These are phyloP conservation scores for Malus orientalis DNA, from an alignment of 306 rosid genomes.

Conservation along the genomic window DNA sequence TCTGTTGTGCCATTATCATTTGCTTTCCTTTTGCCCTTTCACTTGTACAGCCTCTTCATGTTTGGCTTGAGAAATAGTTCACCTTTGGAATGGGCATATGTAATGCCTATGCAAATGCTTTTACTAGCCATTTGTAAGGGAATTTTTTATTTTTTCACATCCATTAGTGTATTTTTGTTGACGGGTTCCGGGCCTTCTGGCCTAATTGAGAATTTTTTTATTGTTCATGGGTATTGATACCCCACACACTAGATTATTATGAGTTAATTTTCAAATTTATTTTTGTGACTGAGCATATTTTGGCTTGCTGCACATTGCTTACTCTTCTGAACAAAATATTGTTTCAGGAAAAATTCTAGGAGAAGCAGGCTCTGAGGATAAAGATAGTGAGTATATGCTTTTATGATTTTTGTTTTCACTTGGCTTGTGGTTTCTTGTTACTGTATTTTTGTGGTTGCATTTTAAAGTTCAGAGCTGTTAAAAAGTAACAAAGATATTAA, in stretches of 20 bases:
- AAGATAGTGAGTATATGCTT: slow-evolving; percentile 19
- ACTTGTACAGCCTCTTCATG: background rate
- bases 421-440: background rate
- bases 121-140: background rate
- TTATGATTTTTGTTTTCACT: background rate
- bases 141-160: background rate
- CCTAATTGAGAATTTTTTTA: background rate
- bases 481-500: too few species aligned
- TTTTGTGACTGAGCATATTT: background rate
- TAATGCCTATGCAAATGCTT: background rate
- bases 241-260: background rate
- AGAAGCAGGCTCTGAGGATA: slow-evolving; percentile 34
- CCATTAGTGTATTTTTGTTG: background rate
- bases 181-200: background rate
- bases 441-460: background rate
- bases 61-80: background rate
- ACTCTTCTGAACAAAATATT: slow-evolving; percentile 13
- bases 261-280: background rate
- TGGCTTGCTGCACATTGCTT: background rate
- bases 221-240: background rate
- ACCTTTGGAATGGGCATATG: background rate
- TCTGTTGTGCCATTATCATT: background rate
- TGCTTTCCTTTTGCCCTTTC: background rate
- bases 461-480: too few species aligned
- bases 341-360: slow-evolving; percentile 31